Percentiles rank a stretch among this genome's conserved stretches.
phyloP scores from a whole-genome alignment of 805 yeast genomes.

The Pichia nakasei region DNA sequence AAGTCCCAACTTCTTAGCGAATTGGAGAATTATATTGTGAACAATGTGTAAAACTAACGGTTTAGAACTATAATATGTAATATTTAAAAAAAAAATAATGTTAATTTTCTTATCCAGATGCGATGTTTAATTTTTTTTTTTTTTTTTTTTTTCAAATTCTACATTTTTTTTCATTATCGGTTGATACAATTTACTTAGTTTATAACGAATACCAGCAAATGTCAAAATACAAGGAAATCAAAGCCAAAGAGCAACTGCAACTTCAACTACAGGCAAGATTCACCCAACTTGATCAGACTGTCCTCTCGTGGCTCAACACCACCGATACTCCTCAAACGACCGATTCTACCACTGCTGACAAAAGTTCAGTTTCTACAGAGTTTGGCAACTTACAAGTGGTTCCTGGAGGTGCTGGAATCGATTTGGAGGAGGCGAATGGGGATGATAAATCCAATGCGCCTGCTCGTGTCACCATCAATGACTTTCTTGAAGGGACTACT shows the following conservation, averaged over 20 bases:
- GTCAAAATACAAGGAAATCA: conserved; percentile 33
- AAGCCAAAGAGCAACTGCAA: conserved; percentile 38
- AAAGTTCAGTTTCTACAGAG: background rate
- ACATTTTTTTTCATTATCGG: too few relatives aligned
- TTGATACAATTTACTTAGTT: too few relatives aligned
- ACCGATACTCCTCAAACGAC: background rate
- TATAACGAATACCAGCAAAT: too few relatives aligned
- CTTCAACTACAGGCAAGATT: conserved; percentile 38
- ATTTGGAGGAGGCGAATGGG: conserved; percentile 3
- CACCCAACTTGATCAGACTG: conserved; percentile 27
- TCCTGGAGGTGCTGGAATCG: conserved; percentile 25
- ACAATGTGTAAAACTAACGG: background rate
- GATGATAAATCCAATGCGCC: background rate
- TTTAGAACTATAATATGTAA: too few relatives aligned
- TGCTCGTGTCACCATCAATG: conserved; percentile 5
- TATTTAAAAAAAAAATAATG: too few relatives aligned
- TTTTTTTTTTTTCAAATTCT: background rate
- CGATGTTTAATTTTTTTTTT: too few relatives aligned
- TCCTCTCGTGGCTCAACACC: conserved; percentile 31
- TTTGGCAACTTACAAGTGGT: conserved; percentile 9
- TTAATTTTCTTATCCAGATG: too few relatives aligned
- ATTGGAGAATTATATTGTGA: conserved; percentile 5
- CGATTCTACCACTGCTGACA: background rate
- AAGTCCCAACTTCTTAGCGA: conserved; percentile 29
- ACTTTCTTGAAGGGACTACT: conserved; percentile 6